Evolutionary conservation across 176 grass and related monocot species (phyloP).

Genomic region (Hordeum marinum): DNA sequence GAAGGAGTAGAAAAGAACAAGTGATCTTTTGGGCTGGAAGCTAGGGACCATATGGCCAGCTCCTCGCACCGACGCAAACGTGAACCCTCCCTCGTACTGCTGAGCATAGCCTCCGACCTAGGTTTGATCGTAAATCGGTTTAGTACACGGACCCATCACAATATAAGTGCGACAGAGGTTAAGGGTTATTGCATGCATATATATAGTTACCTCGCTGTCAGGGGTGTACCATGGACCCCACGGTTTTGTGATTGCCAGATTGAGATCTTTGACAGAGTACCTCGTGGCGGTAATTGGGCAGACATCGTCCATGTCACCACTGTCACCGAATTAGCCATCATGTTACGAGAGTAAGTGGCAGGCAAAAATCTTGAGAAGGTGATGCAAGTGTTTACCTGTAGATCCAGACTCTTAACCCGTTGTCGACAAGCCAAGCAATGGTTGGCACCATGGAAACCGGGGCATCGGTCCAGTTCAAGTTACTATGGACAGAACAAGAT

Average conservation of each 20-base stretch:
- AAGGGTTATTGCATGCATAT: neutral
- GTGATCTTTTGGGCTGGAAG: constrained; percentile 42
- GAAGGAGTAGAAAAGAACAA: constrained; percentile 31
- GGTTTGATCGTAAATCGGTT: neutral
- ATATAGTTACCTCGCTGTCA: constrained; percentile 26
- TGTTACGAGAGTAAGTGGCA: neutral
- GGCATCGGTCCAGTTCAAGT: neutral
- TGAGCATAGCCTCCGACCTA: constrained; percentile 52
- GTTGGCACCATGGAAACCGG: constrained; percentile 1
- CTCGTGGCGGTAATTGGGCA: constrained; percentile 47
- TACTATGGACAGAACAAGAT: neutral
- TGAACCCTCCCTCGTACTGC: constrained; percentile 46
- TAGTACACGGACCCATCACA: neutral
- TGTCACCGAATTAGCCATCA: neutral
- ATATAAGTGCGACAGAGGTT: neutral
- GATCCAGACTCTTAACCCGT: constrained; percentile 38
- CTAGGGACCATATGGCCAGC: constrained; percentile 53
- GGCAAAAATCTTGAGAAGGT: too few relatives aligned
- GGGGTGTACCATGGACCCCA: constrained; percentile 54
- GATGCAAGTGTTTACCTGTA: constrained; percentile 14
- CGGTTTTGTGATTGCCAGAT: constrained; percentile 21
- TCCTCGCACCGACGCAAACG: constrained; percentile 25
- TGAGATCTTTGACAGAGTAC: constrained; percentile 39
- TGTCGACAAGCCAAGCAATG: constrained; percentile 2
- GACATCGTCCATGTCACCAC: constrained; percentile 42